Conservation (phyloP, 2,329 filamentous ascomycete genomes). For the Colletotrichum musae region DNA sequence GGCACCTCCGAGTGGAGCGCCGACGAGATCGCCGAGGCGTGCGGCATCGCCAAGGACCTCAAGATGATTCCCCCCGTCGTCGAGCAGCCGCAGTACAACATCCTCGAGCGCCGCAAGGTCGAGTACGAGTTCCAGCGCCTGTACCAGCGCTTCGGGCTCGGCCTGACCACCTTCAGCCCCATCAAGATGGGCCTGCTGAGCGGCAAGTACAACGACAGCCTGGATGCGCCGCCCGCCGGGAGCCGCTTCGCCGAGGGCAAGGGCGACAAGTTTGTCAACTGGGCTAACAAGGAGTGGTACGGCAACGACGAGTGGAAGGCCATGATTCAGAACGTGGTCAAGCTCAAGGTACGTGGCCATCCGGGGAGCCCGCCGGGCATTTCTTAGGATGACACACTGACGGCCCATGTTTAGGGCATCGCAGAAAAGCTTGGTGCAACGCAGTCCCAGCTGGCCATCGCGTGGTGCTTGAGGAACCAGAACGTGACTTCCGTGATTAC, state of each 20-base stretch:
- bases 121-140: constrained; percentile 75
- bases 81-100: constrained; percentile 79
- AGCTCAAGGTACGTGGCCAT: constrained; percentile 50
- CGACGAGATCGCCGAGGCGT: constrained; percentile 76
- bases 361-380: not conserved
- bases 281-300: constrained; percentile 63
- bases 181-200: constrained; percentile 71
- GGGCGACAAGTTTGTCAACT: constrained; percentile 67
- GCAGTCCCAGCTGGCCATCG: constrained; percentile 65
- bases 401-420: constrained; percentile 54
- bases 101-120: constrained; percentile 72
- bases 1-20: constrained; percentile 80
- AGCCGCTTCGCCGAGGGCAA: constrained; percentile 72
- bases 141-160: constrained; percentile 71
- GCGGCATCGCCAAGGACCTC: constrained; percentile 71
- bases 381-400: constrained; percentile 19
- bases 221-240: constrained; percentile 67
- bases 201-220: constrained; percentile 75
- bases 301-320: constrained; percentile 70
- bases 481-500: constrained; percentile 68
- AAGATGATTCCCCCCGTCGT: constrained; percentile 74
- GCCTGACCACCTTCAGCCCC: constrained; percentile 75
- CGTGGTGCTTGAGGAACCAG: constrained; percentile 69
- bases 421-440: constrained; percentile 71
- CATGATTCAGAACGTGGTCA: constrained; percentile 61